Evolutionary conservation across 495 filamentous ascomycete genomes (phyloP), one percentile per base, ranked within the genome.

Genomic region (Darksidea phi): DNA sequence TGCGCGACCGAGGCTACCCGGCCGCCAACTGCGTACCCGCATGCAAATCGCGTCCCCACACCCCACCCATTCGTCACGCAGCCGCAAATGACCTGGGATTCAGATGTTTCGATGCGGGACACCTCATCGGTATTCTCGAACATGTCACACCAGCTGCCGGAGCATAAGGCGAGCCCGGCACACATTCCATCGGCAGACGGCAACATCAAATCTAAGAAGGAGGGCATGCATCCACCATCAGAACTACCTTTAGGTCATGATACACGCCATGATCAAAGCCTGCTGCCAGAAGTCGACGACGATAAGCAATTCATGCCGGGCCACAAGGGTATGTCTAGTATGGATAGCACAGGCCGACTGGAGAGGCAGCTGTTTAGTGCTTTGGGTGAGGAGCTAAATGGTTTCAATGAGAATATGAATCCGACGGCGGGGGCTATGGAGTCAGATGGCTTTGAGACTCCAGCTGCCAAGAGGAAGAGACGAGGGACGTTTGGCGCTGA

Each of bases 331-430:
- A 53, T 23, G 25, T 34, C 32, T 18, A 24, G 42, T 34, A 38
- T 60, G 41, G 47, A 49, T 25, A 56, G 50, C 23, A 53, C 54
- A 17, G 63, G 26, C 1, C 46, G 56, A 7, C 24, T 66, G 1
- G 63, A 58, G 51, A 15, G 11, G 15, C 32, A 60, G 46, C 36
- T 66, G 1, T 66, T 48, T 15, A 60, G 56, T 43, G 57, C 63
- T 13, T 23, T 66, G 41, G 63, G 63, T 1, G 63, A 66, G 7
- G 57, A 53, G 52, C 24, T 64, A 6, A 38, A 10, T 4, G 51
- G 34, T 18, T 57, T 50, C 36, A 23, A 57, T 21, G 32, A 25
- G 10, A 7, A 38, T 24, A 15, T 36, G 46, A 23, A 24, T 5
- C 6, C 6, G 17, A 49, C 4, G 8, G n/a, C 26, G 11, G 34